Conservation (phyloP, 805 yeast genomes). For the Yarrowia sp. region DNA sequence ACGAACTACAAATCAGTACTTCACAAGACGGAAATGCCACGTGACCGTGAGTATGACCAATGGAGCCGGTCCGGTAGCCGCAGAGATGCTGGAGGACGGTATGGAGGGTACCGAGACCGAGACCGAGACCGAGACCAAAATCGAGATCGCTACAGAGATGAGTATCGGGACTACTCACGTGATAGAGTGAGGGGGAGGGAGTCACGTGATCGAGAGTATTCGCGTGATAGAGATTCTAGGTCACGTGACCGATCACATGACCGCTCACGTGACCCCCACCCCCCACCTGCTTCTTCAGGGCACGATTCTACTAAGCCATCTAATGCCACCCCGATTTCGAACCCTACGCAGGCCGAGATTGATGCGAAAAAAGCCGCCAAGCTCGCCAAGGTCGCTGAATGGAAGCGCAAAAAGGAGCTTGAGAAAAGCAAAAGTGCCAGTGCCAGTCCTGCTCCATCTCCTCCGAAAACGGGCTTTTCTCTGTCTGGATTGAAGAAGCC, state of each 20-base stretch:
- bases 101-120: constrained; percentile 3
- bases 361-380: constrained; percentile 45
- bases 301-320: constrained; percentile 17
- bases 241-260: not conserved
- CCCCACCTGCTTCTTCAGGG: not conserved
- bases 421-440: constrained; percentile 36
- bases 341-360: not conserved
- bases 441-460: constrained; percentile 20
- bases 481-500: not conserved
- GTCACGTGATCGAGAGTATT: not conserved
- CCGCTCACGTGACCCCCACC: not conserved
- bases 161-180: not conserved
- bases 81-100: constrained; percentile 18
- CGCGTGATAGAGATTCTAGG: not conserved
- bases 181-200: not conserved
- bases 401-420: constrained; percentile 55
- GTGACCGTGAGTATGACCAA: constrained; percentile 26
- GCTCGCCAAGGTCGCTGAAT: constrained; percentile 54
- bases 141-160: not conserved
- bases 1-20: not conserved
- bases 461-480: constrained; percentile 10
- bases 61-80: constrained; percentile 11
- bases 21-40: not conserved
- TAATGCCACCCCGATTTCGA: not conserved
- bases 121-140: not conserved